A percentile compares a stretch with the other conserved stretches of the same genome.
Conservation (phyloP, 192 early-diverging fungal genomes). For the Backusella mclennaniae region DNA sequence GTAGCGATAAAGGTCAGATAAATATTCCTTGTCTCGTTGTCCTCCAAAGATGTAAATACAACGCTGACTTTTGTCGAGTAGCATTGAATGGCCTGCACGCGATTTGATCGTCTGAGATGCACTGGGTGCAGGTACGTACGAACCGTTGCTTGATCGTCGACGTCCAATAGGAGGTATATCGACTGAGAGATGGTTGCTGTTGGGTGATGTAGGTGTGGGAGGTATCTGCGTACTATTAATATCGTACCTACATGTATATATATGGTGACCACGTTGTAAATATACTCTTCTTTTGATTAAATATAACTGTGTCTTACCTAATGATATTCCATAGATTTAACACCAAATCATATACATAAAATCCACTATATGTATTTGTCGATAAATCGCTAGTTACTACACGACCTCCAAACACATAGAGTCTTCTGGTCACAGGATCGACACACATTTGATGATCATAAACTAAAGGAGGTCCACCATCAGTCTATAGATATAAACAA, state of each 20-base stretch:
- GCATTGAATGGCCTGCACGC: conserved; percentile 90
- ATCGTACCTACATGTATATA: background rate
- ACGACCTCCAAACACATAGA: conserved; percentile 94
- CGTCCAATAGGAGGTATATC: background rate
- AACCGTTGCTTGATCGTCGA: background rate
- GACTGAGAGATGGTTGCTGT: background rate
- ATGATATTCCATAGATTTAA: conserved; percentile 72
- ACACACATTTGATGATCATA: conserved; percentile 95
- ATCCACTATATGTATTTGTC: conserved; percentile 77
- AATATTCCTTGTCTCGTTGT: conserved; percentile 77
- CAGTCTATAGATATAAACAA: conserved; percentile 39
- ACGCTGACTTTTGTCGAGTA: conserved; percentile 68
- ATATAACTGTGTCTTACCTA: conserved; percentile 42
- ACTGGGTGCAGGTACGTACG: background rate
- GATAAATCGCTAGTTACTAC: conserved; percentile 61
- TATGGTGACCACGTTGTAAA: background rate
- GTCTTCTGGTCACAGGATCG: conserved; percentile 61
- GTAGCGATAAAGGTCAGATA: conserved; percentile 83
- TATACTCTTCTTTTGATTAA: background rate
- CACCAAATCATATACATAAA: conserved; percentile 78
- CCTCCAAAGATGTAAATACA: conserved; percentile 92
- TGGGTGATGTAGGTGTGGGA: background rate
- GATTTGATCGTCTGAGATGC: conserved; percentile 57
- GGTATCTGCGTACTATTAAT: background rate
- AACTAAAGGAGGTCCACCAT: conserved; percentile 84